These are phyloP conservation scores for Colletotrichum karsti DNA, from an alignment of 2,329 filamentous ascomycete genomes.

Conservation along the genomic window DNA sequence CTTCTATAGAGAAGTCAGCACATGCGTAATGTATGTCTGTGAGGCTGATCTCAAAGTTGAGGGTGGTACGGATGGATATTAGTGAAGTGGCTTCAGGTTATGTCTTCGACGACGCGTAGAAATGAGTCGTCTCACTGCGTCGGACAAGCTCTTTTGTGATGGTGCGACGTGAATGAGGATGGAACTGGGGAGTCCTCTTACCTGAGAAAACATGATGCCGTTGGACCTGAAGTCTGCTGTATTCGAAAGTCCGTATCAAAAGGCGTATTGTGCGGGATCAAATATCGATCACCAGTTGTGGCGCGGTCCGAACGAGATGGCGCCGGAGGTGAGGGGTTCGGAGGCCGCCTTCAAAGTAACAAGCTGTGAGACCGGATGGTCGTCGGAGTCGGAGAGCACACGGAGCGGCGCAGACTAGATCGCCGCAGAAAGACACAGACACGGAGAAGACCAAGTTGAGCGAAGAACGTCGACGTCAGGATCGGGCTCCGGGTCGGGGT, in stretches of 20 bases:
- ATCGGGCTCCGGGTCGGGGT: conserved; percentile 19
- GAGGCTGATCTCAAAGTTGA: background rate
- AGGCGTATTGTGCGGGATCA: no score
- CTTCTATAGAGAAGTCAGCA: conserved; percentile 40
- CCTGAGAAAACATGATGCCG: conserved; percentile 23
- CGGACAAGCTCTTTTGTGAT: background rate
- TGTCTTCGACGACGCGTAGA: background rate
- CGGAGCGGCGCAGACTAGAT: background rate
- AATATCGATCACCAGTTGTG: background rate
- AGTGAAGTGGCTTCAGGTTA: background rate
- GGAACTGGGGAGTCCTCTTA: background rate
- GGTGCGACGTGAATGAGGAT: background rate
- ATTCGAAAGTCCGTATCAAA: background rate
- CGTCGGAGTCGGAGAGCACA: background rate
- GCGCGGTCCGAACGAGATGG: background rate
- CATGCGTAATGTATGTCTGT: background rate
- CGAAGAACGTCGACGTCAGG: background rate
- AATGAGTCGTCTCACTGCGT: background rate
- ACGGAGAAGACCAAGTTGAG: background rate
- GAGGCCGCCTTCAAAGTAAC: background rate
- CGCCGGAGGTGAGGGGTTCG: conserved; percentile 21
- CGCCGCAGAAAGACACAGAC: background rate
- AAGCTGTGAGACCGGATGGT: background rate
- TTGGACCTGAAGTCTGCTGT: background rate
- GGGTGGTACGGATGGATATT: background rate